Evolutionary conservation across 2,329 filamentous ascomycete species (phyloP).

Genomic region (Botryotinia globosa): DNA sequence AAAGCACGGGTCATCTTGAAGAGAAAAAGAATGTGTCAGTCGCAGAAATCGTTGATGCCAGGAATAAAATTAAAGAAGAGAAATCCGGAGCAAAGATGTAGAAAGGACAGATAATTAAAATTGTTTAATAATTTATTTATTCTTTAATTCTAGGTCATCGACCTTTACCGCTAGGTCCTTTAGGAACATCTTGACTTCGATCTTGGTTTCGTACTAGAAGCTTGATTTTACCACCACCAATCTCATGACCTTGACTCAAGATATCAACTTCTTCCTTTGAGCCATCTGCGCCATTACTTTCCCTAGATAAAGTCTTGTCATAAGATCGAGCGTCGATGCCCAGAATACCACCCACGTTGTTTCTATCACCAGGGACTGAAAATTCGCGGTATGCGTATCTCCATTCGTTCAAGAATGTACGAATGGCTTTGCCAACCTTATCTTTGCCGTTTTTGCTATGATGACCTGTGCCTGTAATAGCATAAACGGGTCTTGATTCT

Average conservation of each 20-base stretch:
- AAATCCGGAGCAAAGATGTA: slow-evolving; percentile 23
- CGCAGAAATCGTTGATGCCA: slow-evolving; percentile 45
- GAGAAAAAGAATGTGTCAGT: slow-evolving; percentile 50
- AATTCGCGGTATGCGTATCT: slow-evolving; percentile 95
- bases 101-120: neutral
- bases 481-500: slow-evolving; percentile 77
- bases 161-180: slow-evolving; percentile 33
- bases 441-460: slow-evolving; percentile 99
- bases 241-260: slow-evolving; percentile 63
- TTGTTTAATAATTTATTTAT: slow-evolving; percentile 34
- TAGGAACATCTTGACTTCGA: slow-evolving; percentile 29
- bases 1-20: slow-evolving; percentile 54
- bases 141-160: slow-evolving; percentile 32
- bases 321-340: slow-evolving; percentile 66
- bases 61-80: slow-evolving; percentile 25
- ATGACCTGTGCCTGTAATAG: slow-evolving; percentile 94
- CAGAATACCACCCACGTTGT: slow-evolving; percentile 73
- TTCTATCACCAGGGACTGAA: slow-evolving; percentile 88
- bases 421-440: slow-evolving; percentile 92
- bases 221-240: slow-evolving; percentile 60
- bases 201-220: slow-evolving; percentile 55
- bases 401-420: slow-evolving; percentile 91
- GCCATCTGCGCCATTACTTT: slow-evolving; percentile 38
- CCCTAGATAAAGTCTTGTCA: slow-evolving; percentile 57
- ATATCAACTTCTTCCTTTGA: slow-evolving; percentile 51